Evolutionary conservation across 805 yeast genomes (phyloP), one percentile per base, ranked within the genome.

Genomic region (Hanseniaspora occidentalis): DNA sequence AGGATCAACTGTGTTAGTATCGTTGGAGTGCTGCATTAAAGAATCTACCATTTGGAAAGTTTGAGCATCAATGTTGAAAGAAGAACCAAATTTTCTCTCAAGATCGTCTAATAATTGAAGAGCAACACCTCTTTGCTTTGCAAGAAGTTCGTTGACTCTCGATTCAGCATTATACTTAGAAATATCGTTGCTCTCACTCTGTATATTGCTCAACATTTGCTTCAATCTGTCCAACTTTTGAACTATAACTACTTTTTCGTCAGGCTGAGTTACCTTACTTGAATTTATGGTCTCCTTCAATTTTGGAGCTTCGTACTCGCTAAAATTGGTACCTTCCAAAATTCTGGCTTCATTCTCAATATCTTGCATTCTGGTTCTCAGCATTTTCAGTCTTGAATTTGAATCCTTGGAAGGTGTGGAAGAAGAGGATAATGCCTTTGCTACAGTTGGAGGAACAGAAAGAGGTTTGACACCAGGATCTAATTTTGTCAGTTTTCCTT

Each of bases 271-370:
- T 2, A 48, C 44, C 21, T 37, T 37, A 34, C 33, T 46, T 27
- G 37, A 35, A 24, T 38, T 37, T 10, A 21, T 23, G 5, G 14
- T 17, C 36, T 19, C 17, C 37, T 38, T 39, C 6, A 43, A 35
- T 10, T 38, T 23, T 37, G 43, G 44, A 39, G 54, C 47, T 45
- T 61, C 48, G 42, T 46, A 47, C 24, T 76, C 83, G 21, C 73
- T 79, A 51, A 84, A 86, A 48, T 85, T 92, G 17, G 83, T 80
- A 73, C 76, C 79, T 56, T 89, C 96, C 43, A 89, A 67, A 51
- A 81, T 83, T 45, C 94, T 65, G 0, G 96, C 96, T 64, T 84
- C 83, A 37, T 73, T 71, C 54, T 84, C 95, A 40, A 88, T 68
- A 46, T 75, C 79, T 44, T 83, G 94, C 95, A 85, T 85, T 54